phyloP scores from a whole-genome alignment of 805 yeast genomes.

The Wickerhamomyces silvicola region DNA sequence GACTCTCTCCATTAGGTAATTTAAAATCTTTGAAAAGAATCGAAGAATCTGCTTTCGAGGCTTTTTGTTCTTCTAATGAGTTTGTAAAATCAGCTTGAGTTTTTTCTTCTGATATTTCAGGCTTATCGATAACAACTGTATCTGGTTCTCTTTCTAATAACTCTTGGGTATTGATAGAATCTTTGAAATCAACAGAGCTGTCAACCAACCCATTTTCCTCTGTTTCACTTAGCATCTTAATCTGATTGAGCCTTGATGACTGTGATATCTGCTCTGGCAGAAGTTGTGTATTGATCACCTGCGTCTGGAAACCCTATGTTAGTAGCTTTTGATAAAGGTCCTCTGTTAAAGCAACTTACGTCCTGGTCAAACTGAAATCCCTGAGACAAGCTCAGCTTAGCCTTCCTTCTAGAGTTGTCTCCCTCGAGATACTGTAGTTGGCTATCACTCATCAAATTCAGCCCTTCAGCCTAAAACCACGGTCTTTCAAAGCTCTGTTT shows the following conservation, averaged over 20 bases:
- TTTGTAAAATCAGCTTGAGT: not conserved
- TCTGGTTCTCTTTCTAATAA: constrained; percentile 8
- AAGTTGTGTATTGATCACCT: constrained; percentile 9
- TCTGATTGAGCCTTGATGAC: constrained; percentile 4
- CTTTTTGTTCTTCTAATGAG: constrained; percentile 1
- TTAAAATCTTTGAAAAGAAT: constrained; percentile 16
- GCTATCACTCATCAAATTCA: too few species aligned
- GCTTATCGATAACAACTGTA: constrained; percentile 3
- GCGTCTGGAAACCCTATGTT: constrained; percentile 17
- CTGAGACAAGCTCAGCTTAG: too few species aligned
- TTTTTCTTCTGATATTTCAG: not conserved
- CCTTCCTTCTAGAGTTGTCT: too few species aligned
- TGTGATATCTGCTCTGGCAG: constrained; percentile 8
- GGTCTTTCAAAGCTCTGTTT: too few species aligned
- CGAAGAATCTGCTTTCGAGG: constrained; percentile 4
- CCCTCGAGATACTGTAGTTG: too few species aligned
- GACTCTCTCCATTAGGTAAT: constrained; percentile 7
- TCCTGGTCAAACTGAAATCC: too few species aligned
- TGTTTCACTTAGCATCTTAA: constrained; percentile 10
- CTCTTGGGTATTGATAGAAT: constrained; percentile 15
- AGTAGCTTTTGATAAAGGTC: constrained; percentile 6
- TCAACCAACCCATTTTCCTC: constrained; percentile 21
- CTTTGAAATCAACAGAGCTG: constrained; percentile 18
- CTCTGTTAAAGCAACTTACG: not conserved
- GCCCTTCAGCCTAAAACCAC: too few species aligned